Evolutionary conservation across 495 filamentous ascomycete genomes (phyloP).

Genomic region (Immersiella caudata): DNA sequence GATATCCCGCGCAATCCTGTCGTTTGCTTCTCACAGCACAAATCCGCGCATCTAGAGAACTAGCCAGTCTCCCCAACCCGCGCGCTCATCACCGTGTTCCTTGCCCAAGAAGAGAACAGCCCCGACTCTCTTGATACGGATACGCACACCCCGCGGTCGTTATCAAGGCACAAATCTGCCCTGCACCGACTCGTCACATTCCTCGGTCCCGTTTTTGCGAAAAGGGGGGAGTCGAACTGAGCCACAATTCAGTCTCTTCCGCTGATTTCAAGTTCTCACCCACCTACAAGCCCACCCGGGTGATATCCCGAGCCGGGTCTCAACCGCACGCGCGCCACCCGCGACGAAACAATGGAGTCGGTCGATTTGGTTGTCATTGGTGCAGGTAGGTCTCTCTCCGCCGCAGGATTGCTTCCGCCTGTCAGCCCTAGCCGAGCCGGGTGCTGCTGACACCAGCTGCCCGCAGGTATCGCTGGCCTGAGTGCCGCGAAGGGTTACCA

Average conservation of each 20-base stretch:
- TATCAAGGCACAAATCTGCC: background rate
- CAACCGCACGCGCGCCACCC: background rate
- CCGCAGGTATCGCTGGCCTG: slow-evolving; percentile 46
- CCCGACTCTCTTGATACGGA: background rate
- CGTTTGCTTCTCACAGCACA: background rate
- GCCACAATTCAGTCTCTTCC: background rate
- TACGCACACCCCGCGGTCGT: background rate
- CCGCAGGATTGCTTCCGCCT: background rate
- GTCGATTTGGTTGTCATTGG: slow-evolving; percentile 50
- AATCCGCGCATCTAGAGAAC: background rate
- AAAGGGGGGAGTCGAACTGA: background rate
- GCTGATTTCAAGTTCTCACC: too few relatives aligned
- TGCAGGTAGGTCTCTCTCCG: slow-evolving; percentile 39
- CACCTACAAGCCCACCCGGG: background rate
- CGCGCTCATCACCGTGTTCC: background rate
- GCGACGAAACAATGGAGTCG: slow-evolving; percentile 40
- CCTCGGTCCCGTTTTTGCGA: background rate
- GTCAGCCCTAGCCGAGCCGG: background rate
- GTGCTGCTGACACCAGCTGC: background rate
- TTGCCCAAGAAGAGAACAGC: background rate
- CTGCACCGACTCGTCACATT: background rate
- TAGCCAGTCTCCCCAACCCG: background rate
- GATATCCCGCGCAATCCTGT: background rate
- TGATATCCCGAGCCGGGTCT: background rate
- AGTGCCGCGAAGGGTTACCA: slow-evolving; percentile 48